Base-by-base conservation (phyloP, 108 stramenopile species). In the Thalassiosira profunda region DNA sequence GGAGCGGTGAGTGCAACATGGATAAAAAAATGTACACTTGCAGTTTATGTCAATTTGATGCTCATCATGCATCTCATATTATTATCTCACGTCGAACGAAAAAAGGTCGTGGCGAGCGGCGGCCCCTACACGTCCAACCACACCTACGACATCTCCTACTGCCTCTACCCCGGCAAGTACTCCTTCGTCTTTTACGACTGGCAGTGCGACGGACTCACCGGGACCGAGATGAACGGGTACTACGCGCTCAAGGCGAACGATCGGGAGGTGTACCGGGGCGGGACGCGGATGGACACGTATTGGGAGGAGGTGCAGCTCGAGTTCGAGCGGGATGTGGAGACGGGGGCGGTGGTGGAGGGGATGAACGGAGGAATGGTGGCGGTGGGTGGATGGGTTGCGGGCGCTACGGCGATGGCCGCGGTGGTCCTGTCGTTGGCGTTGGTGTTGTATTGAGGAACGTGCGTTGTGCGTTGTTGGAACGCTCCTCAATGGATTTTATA, bases 101-200 rank as follows among this genome's bases (percentile, higher is more conserved):
- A n/a, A n/a, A n/a, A n/a, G n/a, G n/a, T n/a, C n/a, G 52, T 67
- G 8, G 74, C 65, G 8, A 61, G 58, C 37, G 74, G 74, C 6
- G 74, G 74, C 14, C 74, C 74, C 0, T 75, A 67, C 33, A 44
- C 58, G 33, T 62, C 59, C 31, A 52, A 66, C 41, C 55, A 38
- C 17, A 62, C 60, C 0, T 76, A 76, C 25, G 66, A 76, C 57
- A 24, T 76, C 5, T 35, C 30, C 5, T 76, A 76, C 30, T 76
- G 74, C n/a, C 41, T 76, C 10, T 9, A 67, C 40, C 74, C 74
- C 1, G 74, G 74, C 14, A 76, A 55, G 29, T 76, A 76, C 56
- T 56, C 66, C 5, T 76, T 76, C 51, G 53, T 76, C 9, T 67
- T 76, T 26, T 68, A 55, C 17, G 74, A 76, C 63, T 76, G 74